A percentile compares a stretch with the other conserved stretches of the same genome.
phyloP scores from a whole-genome alignment of 176 grass and related monocot species.

The Eragrostis curvula region DNA sequence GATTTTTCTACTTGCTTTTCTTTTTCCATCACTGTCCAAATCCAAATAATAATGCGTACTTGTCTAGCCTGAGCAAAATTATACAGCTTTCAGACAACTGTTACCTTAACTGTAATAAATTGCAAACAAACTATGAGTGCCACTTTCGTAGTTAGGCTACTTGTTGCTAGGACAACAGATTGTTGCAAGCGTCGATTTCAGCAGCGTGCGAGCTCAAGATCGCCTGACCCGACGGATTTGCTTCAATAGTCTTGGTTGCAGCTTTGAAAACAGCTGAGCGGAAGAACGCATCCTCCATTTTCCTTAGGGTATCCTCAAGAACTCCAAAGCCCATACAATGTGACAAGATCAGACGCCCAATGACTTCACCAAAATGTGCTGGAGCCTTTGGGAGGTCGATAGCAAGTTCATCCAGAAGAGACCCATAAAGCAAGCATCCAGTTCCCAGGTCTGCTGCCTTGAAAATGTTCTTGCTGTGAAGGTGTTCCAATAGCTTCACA shows the following conservation, averaged over 20 bases:
- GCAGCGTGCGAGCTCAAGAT: slow-evolving; percentile 49
- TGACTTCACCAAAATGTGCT: slow-evolving; percentile 71
- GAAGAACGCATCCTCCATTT: slow-evolving; percentile 60
- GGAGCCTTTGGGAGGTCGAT: slow-evolving; percentile 83
- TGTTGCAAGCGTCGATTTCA: slow-evolving; percentile 52
- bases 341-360: slow-evolving; percentile 57
- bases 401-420: slow-evolving; percentile 73
- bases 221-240: slow-evolving; percentile 43
- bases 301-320: slow-evolving; percentile 59
- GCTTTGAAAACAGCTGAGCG: slow-evolving; percentile 43
- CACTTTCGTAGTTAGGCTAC: slow-evolving; percentile 7
- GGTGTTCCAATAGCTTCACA: slow-evolving; percentile 59
- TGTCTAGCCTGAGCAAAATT: slow-evolving; percentile 39
- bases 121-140: not conserved
- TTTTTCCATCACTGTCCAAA: slow-evolving; percentile 2
- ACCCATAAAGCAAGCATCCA: slow-evolving; percentile 70
- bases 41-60: slow-evolving; percentile 29
- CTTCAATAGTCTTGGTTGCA: slow-evolving; percentile 45
- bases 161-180: slow-evolving; percentile 40
- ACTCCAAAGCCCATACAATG: slow-evolving; percentile 48
- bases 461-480: slow-evolving; percentile 58
- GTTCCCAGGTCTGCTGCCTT: slow-evolving; percentile 55
- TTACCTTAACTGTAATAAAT: not conserved
- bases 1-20: not conserved
- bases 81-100: slow-evolving; percentile 17